phyloP scores from a whole-genome alignment of 768 basidiomycete genomes.

The Boletus rufocinnamomeus region DNA sequence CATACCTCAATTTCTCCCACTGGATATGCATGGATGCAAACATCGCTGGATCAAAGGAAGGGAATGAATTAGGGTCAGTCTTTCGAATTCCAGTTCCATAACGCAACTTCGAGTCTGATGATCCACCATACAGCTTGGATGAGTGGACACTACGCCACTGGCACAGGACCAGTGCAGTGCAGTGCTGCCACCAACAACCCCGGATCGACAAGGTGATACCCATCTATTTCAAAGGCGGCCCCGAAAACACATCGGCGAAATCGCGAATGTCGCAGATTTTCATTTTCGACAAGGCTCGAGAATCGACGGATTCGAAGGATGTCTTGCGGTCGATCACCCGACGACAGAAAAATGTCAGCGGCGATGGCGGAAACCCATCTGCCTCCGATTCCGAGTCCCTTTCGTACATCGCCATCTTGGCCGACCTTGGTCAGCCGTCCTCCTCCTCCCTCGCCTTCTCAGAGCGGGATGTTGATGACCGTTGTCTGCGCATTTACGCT shows the following conservation, averaged over 20 bases:
- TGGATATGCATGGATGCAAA: neutral
- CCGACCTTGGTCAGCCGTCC: too few species aligned
- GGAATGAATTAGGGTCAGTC: neutral
- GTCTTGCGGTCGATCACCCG: neutral
- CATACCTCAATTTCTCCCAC: neutral
- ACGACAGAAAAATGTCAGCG: neutral
- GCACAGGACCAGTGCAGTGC: neutral
- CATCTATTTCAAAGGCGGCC: too few species aligned
- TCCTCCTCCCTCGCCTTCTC: neutral
- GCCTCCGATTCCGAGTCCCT: neutral
- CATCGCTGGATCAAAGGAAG: neutral
- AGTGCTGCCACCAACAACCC: neutral
- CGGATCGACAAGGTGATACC: neutral
- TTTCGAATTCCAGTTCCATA: neutral
- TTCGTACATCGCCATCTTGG: too few species aligned
- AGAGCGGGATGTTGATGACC: neutral
- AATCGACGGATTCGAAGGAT: neutral
- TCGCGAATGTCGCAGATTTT: neutral
- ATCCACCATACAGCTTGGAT: neutral
- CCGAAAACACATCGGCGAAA: neutral
- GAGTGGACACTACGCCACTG: neutral
- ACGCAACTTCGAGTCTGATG: neutral
- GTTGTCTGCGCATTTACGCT: neutral
- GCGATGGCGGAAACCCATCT: neutral
- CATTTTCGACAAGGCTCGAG: neutral